phyloP scores from a whole-genome alignment of 306 rosid species.

The Echinosophora koreensis region DNA sequence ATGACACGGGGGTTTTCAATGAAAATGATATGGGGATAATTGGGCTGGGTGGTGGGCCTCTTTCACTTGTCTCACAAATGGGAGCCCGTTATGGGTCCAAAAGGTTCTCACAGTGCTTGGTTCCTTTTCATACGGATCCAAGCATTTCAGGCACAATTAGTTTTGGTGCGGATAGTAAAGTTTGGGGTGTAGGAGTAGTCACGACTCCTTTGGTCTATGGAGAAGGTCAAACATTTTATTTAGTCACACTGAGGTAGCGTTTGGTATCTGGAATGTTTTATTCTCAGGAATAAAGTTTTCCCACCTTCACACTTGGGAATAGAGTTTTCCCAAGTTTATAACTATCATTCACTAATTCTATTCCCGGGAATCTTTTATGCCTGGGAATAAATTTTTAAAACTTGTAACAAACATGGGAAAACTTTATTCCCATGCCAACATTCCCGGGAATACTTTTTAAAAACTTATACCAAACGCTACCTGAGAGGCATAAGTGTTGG shows the following conservation, averaged over 20 bases:
- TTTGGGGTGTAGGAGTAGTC: constrained; percentile 61
- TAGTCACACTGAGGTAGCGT: constrained; percentile 64
- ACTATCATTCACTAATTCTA: too few relatives aligned
- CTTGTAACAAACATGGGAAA: too few relatives aligned
- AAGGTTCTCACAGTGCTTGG: constrained; percentile 65
- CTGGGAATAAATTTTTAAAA: too few relatives aligned
- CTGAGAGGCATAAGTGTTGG: constrained; percentile 66
- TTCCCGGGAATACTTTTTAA: too few relatives aligned
- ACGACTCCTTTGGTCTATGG: constrained; percentile 56
- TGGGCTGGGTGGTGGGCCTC: constrained; percentile 64
- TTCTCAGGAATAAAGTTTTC: too few relatives aligned
- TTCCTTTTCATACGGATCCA: constrained; percentile 64
- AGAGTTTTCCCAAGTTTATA: too few relatives aligned
- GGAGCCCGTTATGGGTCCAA: constrained; percentile 50
- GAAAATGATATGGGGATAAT: constrained; percentile 72
- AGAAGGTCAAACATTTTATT: constrained; percentile 54
- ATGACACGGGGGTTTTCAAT: constrained; percentile 56
- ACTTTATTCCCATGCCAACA: too few relatives aligned
- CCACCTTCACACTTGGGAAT: too few relatives aligned
- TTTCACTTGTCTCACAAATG: constrained; percentile 66
- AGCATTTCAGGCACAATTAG: constrained; percentile 50
- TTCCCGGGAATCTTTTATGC: too few relatives aligned
- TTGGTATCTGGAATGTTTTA: too few relatives aligned
- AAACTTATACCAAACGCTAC: too few relatives aligned
- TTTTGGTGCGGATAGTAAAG: constrained; percentile 63